Conservation (phyloP, 768 basidiomycete genomes). For the Clavulina sp. region DNA sequence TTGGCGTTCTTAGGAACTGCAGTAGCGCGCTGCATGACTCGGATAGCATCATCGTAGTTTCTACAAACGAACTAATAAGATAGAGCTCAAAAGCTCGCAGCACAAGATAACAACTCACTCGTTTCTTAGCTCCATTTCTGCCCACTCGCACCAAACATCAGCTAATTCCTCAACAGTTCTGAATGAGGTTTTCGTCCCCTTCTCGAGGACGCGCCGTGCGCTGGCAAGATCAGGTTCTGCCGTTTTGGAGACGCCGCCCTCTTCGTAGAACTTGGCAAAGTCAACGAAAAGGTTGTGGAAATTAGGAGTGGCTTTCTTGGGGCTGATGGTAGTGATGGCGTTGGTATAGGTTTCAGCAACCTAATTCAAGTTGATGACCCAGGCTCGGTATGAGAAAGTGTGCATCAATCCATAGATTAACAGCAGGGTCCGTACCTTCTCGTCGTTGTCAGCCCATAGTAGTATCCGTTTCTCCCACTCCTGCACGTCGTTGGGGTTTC, state of each 20-base stretch:
- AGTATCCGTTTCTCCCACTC: slow-evolving; percentile 99
- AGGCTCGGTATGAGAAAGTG: neutral
- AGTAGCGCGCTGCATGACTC: slow-evolving; percentile 92
- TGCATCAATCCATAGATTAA: neutral
- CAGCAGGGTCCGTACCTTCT: slow-evolving; percentile 39
- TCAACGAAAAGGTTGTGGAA: slow-evolving; percentile 81
- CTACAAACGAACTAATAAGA: slow-evolving; percentile 35
- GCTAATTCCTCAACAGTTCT: slow-evolving; percentile 94
- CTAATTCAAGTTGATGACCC: slow-evolving; percentile 22
- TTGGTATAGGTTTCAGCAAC: slow-evolving; percentile 85
- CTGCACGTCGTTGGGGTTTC: slow-evolving; percentile 95
- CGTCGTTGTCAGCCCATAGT: slow-evolving; percentile 82
- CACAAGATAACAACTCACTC: slow-evolving; percentile 43
- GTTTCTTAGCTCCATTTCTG: slow-evolving; percentile 91
- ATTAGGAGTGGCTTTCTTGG: slow-evolving; percentile 81
- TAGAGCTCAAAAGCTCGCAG: neutral
- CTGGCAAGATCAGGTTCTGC: slow-evolving; percentile 70
- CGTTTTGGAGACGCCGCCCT: slow-evolving; percentile 65
- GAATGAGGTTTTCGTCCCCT: slow-evolving; percentile 81
- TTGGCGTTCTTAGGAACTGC: slow-evolving; percentile 79
- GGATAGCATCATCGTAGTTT: slow-evolving; percentile 89
- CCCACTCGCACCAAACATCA: slow-evolving; percentile 99
- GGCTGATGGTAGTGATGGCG: slow-evolving; percentile 73
- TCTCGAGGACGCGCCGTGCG: slow-evolving; percentile 85
- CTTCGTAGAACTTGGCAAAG: slow-evolving; percentile 96